Conservation (phyloP, 805 yeast genomes). For the Candida argentea region DNA sequence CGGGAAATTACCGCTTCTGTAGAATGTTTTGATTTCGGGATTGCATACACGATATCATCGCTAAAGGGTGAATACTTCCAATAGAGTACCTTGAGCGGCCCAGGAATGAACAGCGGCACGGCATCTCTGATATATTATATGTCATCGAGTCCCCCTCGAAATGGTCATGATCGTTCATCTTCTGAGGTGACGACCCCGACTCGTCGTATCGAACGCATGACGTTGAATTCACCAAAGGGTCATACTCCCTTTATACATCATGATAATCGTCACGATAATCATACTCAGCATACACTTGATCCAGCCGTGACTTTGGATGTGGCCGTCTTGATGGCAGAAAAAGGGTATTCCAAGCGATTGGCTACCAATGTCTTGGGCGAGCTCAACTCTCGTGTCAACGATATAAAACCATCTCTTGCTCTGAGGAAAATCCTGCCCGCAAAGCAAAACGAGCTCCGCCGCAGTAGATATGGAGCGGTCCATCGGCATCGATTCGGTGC, state of each 20-base stretch:
- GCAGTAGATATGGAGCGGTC: constrained; percentile 21
- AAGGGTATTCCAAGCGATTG: constrained; percentile 38
- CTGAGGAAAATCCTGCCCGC: constrained; percentile 9
- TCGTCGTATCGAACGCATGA: neutral
- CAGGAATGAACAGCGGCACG: too few species aligned
- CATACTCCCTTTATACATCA: constrained; percentile 7
- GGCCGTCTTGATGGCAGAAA: constrained; percentile 19
- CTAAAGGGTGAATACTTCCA: too few species aligned
- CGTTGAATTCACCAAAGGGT: neutral
- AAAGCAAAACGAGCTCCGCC: constrained; percentile 6
- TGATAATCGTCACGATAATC: neutral
- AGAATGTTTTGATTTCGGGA: too few species aligned
- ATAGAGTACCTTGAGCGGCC: too few species aligned
- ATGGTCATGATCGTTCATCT: too few species aligned
- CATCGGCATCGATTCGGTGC: constrained; percentile 24
- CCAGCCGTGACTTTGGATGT: constrained; percentile 5
- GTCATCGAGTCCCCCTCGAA: too few species aligned
- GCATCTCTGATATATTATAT: too few species aligned
- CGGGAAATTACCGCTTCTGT: too few species aligned
- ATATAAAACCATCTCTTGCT: too few species aligned
- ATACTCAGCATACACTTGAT: constrained; percentile 1
- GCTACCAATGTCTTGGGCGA: constrained; percentile 37
- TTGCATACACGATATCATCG: too few species aligned
- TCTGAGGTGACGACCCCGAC: too few species aligned
- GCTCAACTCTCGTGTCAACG: constrained; percentile 30